These are phyloP conservation scores for Capsicum pubescens DNA, from an alignment of 257 asterid genomes.

Conservation along the genomic window DNA sequence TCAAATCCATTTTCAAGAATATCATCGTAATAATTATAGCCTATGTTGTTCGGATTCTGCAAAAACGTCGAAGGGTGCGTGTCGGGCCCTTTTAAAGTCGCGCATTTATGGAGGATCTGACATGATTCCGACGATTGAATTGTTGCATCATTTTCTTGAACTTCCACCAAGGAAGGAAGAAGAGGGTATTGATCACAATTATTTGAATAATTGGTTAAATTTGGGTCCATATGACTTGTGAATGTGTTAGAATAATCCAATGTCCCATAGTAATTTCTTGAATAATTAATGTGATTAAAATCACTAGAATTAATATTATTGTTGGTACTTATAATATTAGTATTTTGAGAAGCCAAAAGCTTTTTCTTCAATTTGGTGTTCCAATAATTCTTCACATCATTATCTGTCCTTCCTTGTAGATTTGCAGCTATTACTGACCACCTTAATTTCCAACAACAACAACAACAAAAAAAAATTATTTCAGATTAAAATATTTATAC, in stretches of 20 bases:
- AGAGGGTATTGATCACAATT: conserved; percentile 29
- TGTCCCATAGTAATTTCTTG: not conserved
- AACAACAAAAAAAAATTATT: not conserved
- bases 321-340: not conserved
- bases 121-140: not conserved
- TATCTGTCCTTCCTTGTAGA: conserved; percentile 68
- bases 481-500: not conserved
- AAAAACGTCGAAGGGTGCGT: fast-evolving
- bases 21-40: not conserved
- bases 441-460: conserved; percentile 35
- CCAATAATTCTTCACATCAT: conserved; percentile 77
- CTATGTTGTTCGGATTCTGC: fast-evolving
- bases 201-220: conserved; percentile 14
- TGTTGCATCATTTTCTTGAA: conserved; percentile 35
- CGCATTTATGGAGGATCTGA: not conserved
- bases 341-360: conserved; percentile 23
- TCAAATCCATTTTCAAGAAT: conserved; percentile 30
- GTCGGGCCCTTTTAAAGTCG: not conserved
- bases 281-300: not conserved
- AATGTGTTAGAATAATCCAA: conserved; percentile 12
- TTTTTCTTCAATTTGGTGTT: conserved; percentile 70
- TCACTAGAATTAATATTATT: not conserved
- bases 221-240: conserved; percentile 33
- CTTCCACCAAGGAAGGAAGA: conserved; percentile 46
- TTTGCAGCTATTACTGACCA: conserved; percentile 78